A percentile compares a stretch with the other conserved stretches of the same genome.
phyloP scores from a whole-genome alignment of 2,329 filamentous ascomycete species.

The Colletotrichum caudatum region DNA sequence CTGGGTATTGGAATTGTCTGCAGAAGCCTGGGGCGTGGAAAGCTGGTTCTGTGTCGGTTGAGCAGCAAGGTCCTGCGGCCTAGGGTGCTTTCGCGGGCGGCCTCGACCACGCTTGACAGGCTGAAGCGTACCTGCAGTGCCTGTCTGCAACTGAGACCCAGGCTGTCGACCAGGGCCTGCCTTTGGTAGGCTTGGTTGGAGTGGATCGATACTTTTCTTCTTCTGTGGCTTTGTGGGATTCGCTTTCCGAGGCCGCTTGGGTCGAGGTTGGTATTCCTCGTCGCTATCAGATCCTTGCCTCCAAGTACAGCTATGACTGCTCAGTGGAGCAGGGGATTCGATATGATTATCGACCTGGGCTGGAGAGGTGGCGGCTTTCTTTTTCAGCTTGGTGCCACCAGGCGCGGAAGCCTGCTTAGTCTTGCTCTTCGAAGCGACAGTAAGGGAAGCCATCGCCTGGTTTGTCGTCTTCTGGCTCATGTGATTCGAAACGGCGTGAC shows the following conservation, averaged over 20 bases:
- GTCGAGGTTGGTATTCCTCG: conserved; percentile 19
- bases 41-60: not conserved
- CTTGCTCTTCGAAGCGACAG: not conserved
- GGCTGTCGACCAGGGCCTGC: not conserved
- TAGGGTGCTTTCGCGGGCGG: conserved; percentile 34
- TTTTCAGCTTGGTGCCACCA: not conserved
- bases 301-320: not conserved
- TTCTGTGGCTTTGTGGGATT: conserved; percentile 5
- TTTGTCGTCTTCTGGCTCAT: not conserved
- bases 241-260: conserved; percentile 20
- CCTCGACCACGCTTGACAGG: conserved; percentile 34
- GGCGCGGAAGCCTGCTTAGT: not conserved
- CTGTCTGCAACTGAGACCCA: not conserved
- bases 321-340: not conserved
- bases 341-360: not conserved
- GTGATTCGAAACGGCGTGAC: no score
- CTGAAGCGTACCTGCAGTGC: not conserved
- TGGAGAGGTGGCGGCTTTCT: not conserved
- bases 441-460: not conserved
- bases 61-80: not conserved
- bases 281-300: conserved; percentile 27
- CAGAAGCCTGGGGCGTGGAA: not conserved
- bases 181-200: not conserved
- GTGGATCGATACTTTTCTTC: not conserved
- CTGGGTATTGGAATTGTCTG: not conserved